phyloP scores from a whole-genome alignment of 768 basidiomycete species.

The Amanita muscaria region DNA sequence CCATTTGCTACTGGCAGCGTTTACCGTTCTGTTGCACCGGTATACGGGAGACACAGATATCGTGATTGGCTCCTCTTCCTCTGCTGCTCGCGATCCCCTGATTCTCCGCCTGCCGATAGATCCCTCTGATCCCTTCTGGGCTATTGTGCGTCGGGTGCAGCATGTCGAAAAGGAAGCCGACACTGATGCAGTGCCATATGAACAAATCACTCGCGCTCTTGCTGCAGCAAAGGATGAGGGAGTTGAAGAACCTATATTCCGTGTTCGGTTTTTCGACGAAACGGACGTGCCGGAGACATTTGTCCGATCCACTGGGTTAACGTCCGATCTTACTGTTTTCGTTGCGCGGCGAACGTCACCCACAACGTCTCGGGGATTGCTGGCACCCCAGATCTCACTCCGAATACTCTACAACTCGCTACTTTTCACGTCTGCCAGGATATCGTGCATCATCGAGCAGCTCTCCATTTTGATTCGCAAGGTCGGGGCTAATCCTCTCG shows the following conservation, averaged over 20 bases:
- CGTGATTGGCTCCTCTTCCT: conserved; percentile 82
- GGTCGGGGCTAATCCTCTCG: conserved; percentile 57
- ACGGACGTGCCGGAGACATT: conserved; percentile 72
- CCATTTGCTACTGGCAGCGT: conserved; percentile 87
- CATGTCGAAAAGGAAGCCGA: conserved; percentile 79
- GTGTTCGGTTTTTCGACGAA: conserved; percentile 95
- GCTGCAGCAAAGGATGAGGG: conserved; percentile 56
- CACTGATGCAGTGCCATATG: conserved; percentile 73
- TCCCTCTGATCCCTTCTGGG: conserved; percentile 83
- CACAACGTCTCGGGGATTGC: conserved; percentile 54
- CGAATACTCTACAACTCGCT: conserved; percentile 92
- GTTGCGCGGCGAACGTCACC: conserved; percentile 70
- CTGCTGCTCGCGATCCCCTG: conserved; percentile 65
- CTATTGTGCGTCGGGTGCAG: conserved; percentile 79
- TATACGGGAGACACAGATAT: conserved; percentile 95
- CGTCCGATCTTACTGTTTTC: conserved; percentile 90
- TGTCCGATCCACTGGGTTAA: conserved; percentile 70
- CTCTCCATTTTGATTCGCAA: conserved; percentile 71
- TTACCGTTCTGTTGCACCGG: conserved; percentile 82
- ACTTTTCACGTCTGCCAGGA: conserved; percentile 74
- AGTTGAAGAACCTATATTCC: conserved; percentile 65
- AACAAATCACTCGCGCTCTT: conserved; percentile 61
- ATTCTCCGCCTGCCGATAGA: conserved; percentile 79
- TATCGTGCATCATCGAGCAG: conserved; percentile 76
- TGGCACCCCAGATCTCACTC: conserved; percentile 70